Base-by-base conservation (phyloP, 768 basidiomycete genomes). In the Lepiota venenata region DNA sequence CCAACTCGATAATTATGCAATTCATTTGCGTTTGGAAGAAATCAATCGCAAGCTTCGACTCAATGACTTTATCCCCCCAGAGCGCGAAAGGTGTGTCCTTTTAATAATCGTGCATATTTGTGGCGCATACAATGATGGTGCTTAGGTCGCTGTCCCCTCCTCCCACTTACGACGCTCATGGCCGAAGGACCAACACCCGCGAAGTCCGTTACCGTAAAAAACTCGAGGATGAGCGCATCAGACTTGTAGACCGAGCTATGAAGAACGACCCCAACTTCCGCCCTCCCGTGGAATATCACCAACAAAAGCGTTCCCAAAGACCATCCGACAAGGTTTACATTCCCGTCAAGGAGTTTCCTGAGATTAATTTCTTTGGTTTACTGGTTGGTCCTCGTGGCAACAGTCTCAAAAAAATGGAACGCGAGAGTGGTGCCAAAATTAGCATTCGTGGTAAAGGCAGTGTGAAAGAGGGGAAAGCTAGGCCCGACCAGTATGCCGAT, bases 301-400 rank as follows among this genome's bases (percentile, higher is more conserved):
- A 93, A 68, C 88, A 93, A 67, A 96, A 97, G 71, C 88, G 93
- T 29, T 91, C 91, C 39, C 90, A 91, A 56, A 84, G 93, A 44
- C 95, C 96, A 12, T 90, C 91, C 32, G 97, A 99, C 56, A 98
- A 98, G 73, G 97, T 99, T 57, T 99, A 98, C 69, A 98, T 99
- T 57, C 97, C 97, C 38, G 95, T 98, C 68, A 98, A 99, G 70
- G 97, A 99, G 72, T 99, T 99, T 63, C 97, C 97, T 1, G 96
- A 98, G 73, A 98, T 99, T 78, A 99, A 99, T 69, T 99, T 98
- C 75, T 98, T 99, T 64, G 97, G 97, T 62, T 77, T 99, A 58
- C 83, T 99, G 57, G 96, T 99, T 59, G 97, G 97, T 37, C 97
- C 97, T 65, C 90, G 97, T 64, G 97, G 97, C 43, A 98, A 99